Evolutionary conservation across 495 filamentous ascomycete species (phyloP).

Genomic region (Pyrenopolyporus hunteri): DNA sequence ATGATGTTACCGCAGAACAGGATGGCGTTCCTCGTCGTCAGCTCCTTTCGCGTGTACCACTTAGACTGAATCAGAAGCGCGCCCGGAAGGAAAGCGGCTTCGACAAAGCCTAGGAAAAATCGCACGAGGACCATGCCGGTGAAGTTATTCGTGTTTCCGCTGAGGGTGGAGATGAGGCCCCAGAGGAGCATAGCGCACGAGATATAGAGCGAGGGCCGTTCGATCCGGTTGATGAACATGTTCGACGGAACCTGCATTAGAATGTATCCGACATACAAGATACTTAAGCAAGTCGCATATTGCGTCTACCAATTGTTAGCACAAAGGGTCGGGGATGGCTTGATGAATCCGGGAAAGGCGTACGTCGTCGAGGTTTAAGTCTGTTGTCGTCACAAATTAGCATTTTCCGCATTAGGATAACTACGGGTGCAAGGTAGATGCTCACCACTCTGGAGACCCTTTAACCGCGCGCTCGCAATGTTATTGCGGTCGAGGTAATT

Average conservation of each 20-base stretch:
- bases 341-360: background rate
- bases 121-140: constrained; percentile 65
- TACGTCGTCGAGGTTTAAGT: constrained; percentile 43
- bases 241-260: constrained; percentile 57
- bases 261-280: constrained; percentile 60
- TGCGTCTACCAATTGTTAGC: constrained; percentile 36
- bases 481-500: constrained; percentile 77
- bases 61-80: constrained; percentile 57
- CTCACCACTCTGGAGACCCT: constrained; percentile 51
- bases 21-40: constrained; percentile 61
- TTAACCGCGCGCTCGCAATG: constrained; percentile 55
- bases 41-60: constrained; percentile 63
- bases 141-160: constrained; percentile 63
- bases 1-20: constrained; percentile 67
- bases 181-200: constrained; percentile 66
- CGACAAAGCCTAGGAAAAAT: constrained; percentile 71
- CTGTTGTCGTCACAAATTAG: constrained; percentile 6
- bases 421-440: too few species aligned
- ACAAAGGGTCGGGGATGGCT: background rate
- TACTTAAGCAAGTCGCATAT: constrained; percentile 50
- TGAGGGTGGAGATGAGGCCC: constrained; percentile 70
- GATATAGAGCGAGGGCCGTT: constrained; percentile 52
- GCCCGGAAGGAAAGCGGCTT: constrained; percentile 54
- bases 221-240: constrained; percentile 49
- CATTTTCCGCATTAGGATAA: background rate